Percentiles rank a stretch among this genome's conserved stretches.
Conservation (phyloP, 768 basidiomycete genomes). For the Tylopilus balloui region DNA sequence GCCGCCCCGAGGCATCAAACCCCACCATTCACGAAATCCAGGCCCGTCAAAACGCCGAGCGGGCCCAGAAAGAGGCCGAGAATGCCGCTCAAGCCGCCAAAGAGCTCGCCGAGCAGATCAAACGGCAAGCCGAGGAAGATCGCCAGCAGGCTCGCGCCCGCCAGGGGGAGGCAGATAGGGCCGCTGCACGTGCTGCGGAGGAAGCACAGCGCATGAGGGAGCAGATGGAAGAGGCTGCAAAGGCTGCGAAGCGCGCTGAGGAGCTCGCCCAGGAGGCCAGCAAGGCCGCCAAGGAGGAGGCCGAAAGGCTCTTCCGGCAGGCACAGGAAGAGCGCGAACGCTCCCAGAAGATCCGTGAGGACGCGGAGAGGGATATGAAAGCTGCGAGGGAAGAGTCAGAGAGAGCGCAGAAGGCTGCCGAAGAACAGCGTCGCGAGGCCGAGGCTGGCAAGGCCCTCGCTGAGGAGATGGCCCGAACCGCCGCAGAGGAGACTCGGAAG, state of each 20-base stretch:
- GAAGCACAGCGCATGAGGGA: slow-evolving; percentile 6
- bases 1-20: slow-evolving; percentile 5
- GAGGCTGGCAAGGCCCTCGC: slow-evolving; percentile 15
- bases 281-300: slow-evolving; percentile 17
- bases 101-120: background rate
- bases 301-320: slow-evolving; percentile 6
- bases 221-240: slow-evolving; percentile 11
- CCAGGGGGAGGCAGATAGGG: slow-evolving; percentile 11
- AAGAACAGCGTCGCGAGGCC: slow-evolving; percentile 20
- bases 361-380: slow-evolving; percentile 12
- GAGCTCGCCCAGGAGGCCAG: slow-evolving; percentile 10
- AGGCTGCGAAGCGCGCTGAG: background rate
- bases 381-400: slow-evolving; percentile 13
- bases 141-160: background rate
- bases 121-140: slow-evolving; percentile 9
- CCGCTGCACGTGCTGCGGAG: background rate
- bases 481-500: slow-evolving; percentile 14
- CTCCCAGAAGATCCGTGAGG: slow-evolving; percentile 9
- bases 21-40: slow-evolving; percentile 12
- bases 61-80: background rate
- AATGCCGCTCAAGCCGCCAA: slow-evolving; percentile 2
- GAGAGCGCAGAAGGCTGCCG: slow-evolving; percentile 10
- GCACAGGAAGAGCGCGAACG: slow-evolving; percentile 16
- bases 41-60: slow-evolving; percentile 11
- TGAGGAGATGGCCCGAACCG: slow-evolving; percentile 9